Evolutionary conservation across 116 monocot species (phyloP).

Genomic region (Dioscorea cayenensis): DNA sequence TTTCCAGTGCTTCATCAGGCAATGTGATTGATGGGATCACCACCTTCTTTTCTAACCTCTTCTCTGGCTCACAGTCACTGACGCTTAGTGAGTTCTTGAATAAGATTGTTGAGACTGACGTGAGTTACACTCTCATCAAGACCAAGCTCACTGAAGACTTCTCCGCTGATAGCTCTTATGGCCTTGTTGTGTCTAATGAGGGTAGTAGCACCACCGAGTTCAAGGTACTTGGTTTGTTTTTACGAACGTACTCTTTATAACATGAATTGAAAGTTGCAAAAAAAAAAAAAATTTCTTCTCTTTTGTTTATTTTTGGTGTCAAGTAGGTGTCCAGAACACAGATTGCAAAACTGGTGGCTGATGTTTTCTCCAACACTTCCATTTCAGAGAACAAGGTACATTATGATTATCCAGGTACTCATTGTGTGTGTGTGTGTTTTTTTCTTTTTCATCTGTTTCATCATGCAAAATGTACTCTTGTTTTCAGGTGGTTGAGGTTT

Average conservation of each 20-base stretch:
- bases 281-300: too few relatives aligned
- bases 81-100: conserved; percentile 46
- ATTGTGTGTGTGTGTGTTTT: too few relatives aligned
- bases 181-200: conserved; percentile 44
- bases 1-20: conserved; percentile 46
- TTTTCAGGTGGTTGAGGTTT: too few relatives aligned
- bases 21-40: conserved; percentile 83
- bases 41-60: conserved; percentile 62
- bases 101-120: conserved; percentile 39
- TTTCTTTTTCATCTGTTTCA: too few relatives aligned
- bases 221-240: conserved; percentile 28
- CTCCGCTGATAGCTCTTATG: conserved; percentile 18
- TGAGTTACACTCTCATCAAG: conserved; percentile 78
- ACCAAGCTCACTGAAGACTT: conserved; percentile 50
- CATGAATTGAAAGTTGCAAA: too few relatives aligned
- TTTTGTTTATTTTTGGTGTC: too few relatives aligned
- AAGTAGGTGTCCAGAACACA: conserved; percentile 32
- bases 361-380: conserved; percentile 56
- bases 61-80: conserved; percentile 34
- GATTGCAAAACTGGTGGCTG: conserved; percentile 76
- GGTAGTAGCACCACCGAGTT: conserved; percentile 12
- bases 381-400: conserved; percentile 7
- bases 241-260: too few relatives aligned
- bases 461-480: too few relatives aligned
- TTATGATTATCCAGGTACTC: too few relatives aligned